Evolutionary conservation across 805 yeast genomes (phyloP).

Genomic region (Nakazawaea wyomingensis): DNA sequence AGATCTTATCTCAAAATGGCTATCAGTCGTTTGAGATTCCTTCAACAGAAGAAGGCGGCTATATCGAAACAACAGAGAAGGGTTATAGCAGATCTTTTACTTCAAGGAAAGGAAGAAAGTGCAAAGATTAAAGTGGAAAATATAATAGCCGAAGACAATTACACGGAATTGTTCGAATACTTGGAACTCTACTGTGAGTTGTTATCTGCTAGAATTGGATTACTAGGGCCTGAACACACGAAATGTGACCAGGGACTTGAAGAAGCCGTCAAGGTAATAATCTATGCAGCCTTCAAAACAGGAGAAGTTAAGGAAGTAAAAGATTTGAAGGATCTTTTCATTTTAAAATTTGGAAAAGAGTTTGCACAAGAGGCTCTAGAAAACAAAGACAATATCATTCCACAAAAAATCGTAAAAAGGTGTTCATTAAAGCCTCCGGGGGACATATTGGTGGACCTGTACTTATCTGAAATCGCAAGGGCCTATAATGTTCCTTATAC

Average conservation of each 20-base stretch:
- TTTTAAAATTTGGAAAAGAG: conserved; percentile 62
- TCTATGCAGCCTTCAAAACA: conserved; percentile 65
- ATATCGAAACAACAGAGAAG: conserved; percentile 71
- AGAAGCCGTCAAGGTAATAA: conserved; percentile 69
- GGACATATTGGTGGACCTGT: conserved; percentile 58
- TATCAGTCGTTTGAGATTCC: conserved; percentile 60
- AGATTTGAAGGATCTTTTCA: conserved; percentile 55
- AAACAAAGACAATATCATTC: conserved; percentile 47
- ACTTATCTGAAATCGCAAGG: conserved; percentile 73
- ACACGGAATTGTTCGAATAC: conserved; percentile 71
- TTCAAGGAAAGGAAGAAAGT: conserved; percentile 70
- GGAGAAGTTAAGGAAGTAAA: conserved; percentile 65
- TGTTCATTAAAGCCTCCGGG: conserved; percentile 67
- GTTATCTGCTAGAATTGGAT: conserved; percentile 64
- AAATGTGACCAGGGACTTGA: conserved; percentile 55
- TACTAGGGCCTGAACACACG: conserved; percentile 37
- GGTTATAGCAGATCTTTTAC: conserved; percentile 64
- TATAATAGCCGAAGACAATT: conserved; percentile 75
- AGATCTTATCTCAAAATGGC: conserved; percentile 58
- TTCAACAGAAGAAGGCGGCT: conserved; percentile 72
- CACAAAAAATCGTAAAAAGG: conserved; percentile 59
- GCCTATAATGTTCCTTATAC: conserved; percentile 76
- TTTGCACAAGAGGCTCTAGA: conserved; percentile 52
- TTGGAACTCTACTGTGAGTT: conserved; percentile 81
- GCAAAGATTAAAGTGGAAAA: conserved; percentile 83